These are phyloP conservation scores for Debaryomyces prosopidis DNA, from an alignment of 805 yeast species.

Conservation along the genomic window DNA sequence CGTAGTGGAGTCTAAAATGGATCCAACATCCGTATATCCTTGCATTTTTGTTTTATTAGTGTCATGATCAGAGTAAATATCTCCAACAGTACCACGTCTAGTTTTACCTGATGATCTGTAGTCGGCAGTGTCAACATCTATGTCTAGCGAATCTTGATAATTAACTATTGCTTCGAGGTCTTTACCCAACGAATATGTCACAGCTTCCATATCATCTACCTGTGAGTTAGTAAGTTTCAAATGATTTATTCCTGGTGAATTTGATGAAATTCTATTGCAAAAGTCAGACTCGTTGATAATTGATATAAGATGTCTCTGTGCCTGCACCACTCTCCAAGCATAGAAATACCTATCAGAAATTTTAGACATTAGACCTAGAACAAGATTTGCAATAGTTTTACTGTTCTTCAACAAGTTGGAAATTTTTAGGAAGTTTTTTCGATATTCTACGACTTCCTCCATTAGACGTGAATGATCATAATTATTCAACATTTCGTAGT, in stretches of 20 bases:
- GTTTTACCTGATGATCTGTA: neutral
- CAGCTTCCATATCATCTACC: neutral
- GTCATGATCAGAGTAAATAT: neutral
- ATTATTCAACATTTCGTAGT: conserved; percentile 11
- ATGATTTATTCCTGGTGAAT: neutral
- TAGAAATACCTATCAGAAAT: conserved; percentile 58
- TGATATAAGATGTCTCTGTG: conserved; percentile 41
- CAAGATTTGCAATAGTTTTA: conserved; percentile 11
- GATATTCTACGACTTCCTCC: conserved; percentile 9
- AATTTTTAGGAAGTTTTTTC: conserved; percentile 4
- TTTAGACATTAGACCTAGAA: conserved; percentile 23
- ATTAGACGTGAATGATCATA: conserved; percentile 10
- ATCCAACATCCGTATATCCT: too few relatives aligned
- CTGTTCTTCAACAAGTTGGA: conserved; percentile 6
- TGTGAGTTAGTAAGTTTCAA: neutral
- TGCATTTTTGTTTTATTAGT: too few relatives aligned
- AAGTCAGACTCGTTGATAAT: neutral
- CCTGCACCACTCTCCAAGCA: conserved; percentile 65
- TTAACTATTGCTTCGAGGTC: neutral
- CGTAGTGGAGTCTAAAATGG: neutral
- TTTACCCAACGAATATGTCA: neutral
- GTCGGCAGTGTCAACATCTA: neutral
- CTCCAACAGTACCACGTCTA: neutral
- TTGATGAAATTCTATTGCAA: neutral
- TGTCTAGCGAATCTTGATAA: neutral